phyloP scores from a whole-genome alignment of 2,329 filamentous ascomycete genomes.

The Cercospora janseana region DNA sequence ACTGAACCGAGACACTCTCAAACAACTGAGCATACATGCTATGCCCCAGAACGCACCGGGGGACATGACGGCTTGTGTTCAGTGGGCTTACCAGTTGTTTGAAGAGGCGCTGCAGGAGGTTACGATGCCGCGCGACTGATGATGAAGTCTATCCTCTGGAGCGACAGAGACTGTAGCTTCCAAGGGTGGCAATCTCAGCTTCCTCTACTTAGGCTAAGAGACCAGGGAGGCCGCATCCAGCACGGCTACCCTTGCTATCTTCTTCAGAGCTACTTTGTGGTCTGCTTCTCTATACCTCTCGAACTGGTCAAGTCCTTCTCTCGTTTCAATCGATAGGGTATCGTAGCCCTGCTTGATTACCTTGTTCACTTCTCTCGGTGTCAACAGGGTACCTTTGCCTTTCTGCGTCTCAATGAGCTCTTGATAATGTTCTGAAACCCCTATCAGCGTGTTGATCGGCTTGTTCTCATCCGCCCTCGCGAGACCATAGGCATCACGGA shows the following conservation, averaged over 20 bases:
- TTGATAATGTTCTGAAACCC: conserved; percentile 82
- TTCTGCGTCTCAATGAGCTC: conserved; percentile 66
- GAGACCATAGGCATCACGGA: conserved; percentile 70
- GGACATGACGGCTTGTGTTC: conserved; percentile 38
- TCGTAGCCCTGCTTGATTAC: conserved; percentile 97
- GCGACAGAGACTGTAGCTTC: too few relatives aligned
- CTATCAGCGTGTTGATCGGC: conserved; percentile 81
- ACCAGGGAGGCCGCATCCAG: conserved; percentile 53
- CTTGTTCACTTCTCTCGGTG: conserved; percentile 77
- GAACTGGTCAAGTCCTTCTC: conserved; percentile 72
- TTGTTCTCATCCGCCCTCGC: conserved; percentile 46
- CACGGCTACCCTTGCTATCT: conserved; percentile 76
- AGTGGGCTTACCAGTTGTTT: conserved; percentile 41
- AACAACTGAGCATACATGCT: conserved; percentile 32
- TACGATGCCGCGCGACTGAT: conserved; percentile 15
- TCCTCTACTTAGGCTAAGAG: background rate
- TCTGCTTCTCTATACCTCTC: conserved; percentile 64
- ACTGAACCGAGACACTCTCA: conserved; percentile 47
- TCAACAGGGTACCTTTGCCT: conserved; percentile 61
- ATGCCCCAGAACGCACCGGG: conserved; percentile 32
- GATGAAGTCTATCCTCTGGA: too few relatives aligned
- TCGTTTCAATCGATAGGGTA: conserved; percentile 85
- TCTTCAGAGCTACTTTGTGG: conserved; percentile 80
- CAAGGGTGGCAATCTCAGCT: conserved; percentile 1
- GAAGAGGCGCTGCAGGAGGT: conserved; percentile 26